phyloP scores from a whole-genome alignment of 176 grass and related monocot genomes.

The Aegilops umbellulata region DNA sequence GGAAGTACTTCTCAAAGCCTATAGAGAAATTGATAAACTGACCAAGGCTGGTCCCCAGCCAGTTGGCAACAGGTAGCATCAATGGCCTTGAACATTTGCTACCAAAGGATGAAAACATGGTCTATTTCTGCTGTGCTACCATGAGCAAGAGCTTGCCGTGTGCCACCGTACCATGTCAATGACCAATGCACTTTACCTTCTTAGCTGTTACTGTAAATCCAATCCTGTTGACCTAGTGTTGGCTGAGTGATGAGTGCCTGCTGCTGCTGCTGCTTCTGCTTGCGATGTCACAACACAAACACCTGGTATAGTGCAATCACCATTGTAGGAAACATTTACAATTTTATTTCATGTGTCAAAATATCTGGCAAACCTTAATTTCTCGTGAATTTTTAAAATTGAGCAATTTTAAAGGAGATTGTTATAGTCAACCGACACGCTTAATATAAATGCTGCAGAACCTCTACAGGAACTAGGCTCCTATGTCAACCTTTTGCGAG shows the following conservation, averaged over 20 bases:
- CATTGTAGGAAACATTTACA: background rate
- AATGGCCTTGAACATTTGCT: background rate
- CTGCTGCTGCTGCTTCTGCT: background rate
- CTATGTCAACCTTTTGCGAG: background rate
- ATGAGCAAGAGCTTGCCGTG: background rate
- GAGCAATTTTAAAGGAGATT: background rate
- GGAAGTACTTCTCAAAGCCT: conserved; percentile 57
- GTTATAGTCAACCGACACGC: background rate
- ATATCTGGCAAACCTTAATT: background rate
- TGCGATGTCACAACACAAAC: background rate
- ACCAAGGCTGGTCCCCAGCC: conserved; percentile 7
- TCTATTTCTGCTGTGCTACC: background rate
- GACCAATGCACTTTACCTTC: conserved; percentile 3
- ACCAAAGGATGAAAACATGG: background rate
- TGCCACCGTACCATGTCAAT: background rate
- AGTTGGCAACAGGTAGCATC: conserved; percentile 18
- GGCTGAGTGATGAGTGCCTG: background rate
- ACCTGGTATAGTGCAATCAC: background rate
- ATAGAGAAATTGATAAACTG: conserved; percentile 75
- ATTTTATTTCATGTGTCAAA: background rate
- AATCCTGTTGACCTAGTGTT: background rate
- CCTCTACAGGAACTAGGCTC: background rate
- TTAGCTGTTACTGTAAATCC: background rate
- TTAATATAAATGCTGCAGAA: background rate
- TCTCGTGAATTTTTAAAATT: background rate